These are phyloP conservation scores for Metschnikowia santaceciliae DNA, from an alignment of 805 yeast genomes.

Conservation along the genomic window DNA sequence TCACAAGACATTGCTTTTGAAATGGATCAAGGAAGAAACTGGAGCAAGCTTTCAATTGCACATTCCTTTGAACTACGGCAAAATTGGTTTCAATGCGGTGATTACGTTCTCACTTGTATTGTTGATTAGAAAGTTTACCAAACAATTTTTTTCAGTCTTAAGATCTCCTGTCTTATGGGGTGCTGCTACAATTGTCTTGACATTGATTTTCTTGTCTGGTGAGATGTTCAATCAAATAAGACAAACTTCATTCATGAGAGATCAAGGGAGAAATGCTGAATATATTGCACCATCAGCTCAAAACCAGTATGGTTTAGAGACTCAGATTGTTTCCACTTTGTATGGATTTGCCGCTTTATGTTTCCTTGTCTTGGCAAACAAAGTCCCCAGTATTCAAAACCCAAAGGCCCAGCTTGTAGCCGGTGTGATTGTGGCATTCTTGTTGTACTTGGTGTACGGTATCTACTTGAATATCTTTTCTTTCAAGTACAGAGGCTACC, in stretches of 20 bases:
- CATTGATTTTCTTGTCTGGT: constrained; percentile 77
- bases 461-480: constrained; percentile 62
- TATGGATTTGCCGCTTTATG: constrained; percentile 67
- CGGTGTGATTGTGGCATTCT: constrained; percentile 39
- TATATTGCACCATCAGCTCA: constrained; percentile 21
- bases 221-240: constrained; percentile 92
- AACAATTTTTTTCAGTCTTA: constrained; percentile 36
- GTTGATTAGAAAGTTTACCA: constrained; percentile 24
- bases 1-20: constrained; percentile 31
- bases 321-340: constrained; percentile 74
- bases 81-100: constrained; percentile 33
- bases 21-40: constrained; percentile 34
- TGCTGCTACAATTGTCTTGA: constrained; percentile 53
- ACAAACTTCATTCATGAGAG: constrained; percentile 44
- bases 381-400: constrained; percentile 47
- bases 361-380: constrained; percentile 54
- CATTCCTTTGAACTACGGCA: constrained; percentile 42
- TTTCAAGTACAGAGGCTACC: constrained; percentile 72
- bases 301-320: constrained; percentile 80
- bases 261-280: constrained; percentile 9
- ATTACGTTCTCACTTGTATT: constrained; percentile 28
- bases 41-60: constrained; percentile 34
- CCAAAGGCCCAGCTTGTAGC: constrained; percentile 47
- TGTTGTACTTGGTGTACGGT: constrained; percentile 58
- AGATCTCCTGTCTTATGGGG: constrained; percentile 69